A percentile compares a stretch with the other conserved stretches of the same genome.
These are phyloP conservation scores for Colletotrichum tanaceti DNA, from an alignment of 2,329 filamentous ascomycete genomes.

Conservation along the genomic window DNA sequence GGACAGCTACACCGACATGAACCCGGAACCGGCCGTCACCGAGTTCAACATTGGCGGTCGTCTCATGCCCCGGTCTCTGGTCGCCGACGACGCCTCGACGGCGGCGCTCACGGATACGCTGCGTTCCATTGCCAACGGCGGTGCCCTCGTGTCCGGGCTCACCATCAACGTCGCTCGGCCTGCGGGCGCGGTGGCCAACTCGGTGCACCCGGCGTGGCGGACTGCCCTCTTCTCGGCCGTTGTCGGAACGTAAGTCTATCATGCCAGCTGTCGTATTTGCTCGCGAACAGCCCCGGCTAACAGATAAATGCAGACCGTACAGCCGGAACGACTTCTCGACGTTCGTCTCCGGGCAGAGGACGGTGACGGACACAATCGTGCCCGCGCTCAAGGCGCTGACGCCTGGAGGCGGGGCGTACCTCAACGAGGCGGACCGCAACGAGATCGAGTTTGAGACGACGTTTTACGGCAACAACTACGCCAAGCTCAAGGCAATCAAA, in stretches of 20 bases:
- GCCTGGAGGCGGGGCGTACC: constrained; percentile 58
- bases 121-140: constrained; percentile 9
- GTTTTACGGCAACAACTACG: constrained; percentile 62
- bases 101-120: constrained; percentile 5
- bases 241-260: constrained; percentile 32
- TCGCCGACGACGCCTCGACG: constrained; percentile 24
- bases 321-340: constrained; percentile 33
- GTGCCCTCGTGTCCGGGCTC: constrained; percentile 32
- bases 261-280: neutral
- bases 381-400: constrained; percentile 42
- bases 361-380: constrained; percentile 28
- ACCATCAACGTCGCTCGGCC: constrained; percentile 32
- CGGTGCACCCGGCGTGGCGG: constrained; percentile 44
- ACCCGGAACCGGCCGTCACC: constrained; percentile 37
- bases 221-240: constrained; percentile 36
- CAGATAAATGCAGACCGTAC: constrained; percentile 13
- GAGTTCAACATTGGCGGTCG: constrained; percentile 37
- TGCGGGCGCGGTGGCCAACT: constrained; percentile 35
- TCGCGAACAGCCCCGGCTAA: neutral
- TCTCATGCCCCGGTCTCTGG: constrained; percentile 29
- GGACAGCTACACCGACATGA: constrained; percentile 40
- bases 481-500: constrained; percentile 57
- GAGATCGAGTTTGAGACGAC: constrained; percentile 57
- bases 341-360: constrained; percentile 15
- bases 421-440: constrained; percentile 64